A percentile compares a stretch with the other conserved stretches of the same genome.
These are phyloP conservation scores for Verticillium nubilum DNA, from an alignment of 2,329 filamentous ascomycete species.

Conservation along the genomic window DNA sequence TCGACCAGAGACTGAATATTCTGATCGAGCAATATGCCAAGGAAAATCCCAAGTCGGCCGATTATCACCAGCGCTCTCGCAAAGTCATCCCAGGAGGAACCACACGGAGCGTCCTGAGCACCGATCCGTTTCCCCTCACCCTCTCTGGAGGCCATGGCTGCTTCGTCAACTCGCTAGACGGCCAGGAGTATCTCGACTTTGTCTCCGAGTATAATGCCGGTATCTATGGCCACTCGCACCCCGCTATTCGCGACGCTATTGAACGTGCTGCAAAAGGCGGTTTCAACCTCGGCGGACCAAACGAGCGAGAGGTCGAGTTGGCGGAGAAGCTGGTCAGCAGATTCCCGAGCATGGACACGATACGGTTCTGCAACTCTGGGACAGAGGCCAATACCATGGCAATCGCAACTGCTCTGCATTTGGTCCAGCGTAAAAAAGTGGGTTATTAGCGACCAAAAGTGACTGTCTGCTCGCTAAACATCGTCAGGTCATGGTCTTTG, in stretches of 20 bases:
- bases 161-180: constrained; percentile 35
- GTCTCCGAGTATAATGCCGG: constrained; percentile 60
- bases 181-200: constrained; percentile 50
- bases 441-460: background rate
- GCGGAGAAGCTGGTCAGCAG: constrained; percentile 47
- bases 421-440: constrained; percentile 37
- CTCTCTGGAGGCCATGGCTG: constrained; percentile 30
- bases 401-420: constrained; percentile 45
- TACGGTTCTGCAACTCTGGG: constrained; percentile 61
- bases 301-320: constrained; percentile 42
- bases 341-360: constrained; percentile 44
- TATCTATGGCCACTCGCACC: constrained; percentile 60
- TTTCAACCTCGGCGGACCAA: constrained; percentile 49
- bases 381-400: constrained; percentile 61
- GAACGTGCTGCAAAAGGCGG: constrained; percentile 38
- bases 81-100: constrained; percentile 36
- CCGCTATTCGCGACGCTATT: constrained; percentile 44
- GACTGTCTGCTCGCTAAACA: background rate
- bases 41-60: background rate
- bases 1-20: background rate
- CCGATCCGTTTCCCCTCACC: constrained; percentile 36
- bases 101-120: constrained; percentile 37
- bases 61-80: background rate
- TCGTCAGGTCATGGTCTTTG: constrained; percentile 35
- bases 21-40: background rate